Evolutionary conservation across 768 basidiomycete species (phyloP), one percentile per base, ranked within the genome.

Genomic region (Collybia nuda): DNA sequence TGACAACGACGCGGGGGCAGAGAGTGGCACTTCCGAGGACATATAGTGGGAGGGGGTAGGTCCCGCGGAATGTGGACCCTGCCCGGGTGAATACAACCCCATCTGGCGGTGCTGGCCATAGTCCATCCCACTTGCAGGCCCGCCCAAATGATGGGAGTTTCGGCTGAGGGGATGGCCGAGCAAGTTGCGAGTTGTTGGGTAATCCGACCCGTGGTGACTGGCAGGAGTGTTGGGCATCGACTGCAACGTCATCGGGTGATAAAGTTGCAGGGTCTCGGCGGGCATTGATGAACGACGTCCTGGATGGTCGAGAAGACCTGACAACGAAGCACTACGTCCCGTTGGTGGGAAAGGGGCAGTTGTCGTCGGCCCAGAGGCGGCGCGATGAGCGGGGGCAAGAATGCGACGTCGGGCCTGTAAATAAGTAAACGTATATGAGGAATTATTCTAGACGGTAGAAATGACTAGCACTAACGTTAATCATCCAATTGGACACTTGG

Each of bases 401-500:
- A 91, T 91, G 57, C 89, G 84, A 53, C 89, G 81, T 19, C 89
- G 80, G 56, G 89, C 89, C 89, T 91, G 62, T 28, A 55, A 19
- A n/a, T n/a, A 48, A 28, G 36, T 48, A 37, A 56, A 46, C 2
- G 56, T 54, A 41, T 50, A 52, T 44, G 23, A 61, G 48, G 35
- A 40, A 46, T 52, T 29, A 50, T 40, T 45, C 19, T 42, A 49
- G 29, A 46, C 14, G 51, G 22, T 40, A 44, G 46, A 51, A 55
- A 42, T 38, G 48, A 32, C 43, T 22, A 44, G 52, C 6, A 75
- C 69, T 50, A 38, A 77, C 90, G 59, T 93, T 93, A 62, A 93
- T 93, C 90, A 93, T 93, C 90, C 90, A 93, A 66, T 93, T 93
- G 46, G 88, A 90, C 0, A 93, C 89, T 67, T 93, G 90, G 68